phyloP scores from a whole-genome alignment of 306 rosid species.

The Cicer yamashitae region DNA sequence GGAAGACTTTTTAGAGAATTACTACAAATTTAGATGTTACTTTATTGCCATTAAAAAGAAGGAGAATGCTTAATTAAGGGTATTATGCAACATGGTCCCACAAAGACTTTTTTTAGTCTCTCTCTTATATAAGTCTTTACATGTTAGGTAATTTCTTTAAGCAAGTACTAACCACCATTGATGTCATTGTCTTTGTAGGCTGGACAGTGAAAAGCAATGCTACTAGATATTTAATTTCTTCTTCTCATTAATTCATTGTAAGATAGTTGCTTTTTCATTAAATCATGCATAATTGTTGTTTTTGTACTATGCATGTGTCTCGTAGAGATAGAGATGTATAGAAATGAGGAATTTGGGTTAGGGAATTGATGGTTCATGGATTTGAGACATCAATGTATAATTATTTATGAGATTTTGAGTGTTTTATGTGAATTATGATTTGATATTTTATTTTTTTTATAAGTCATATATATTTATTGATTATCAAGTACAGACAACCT shows the following conservation, averaged over 20 bases:
- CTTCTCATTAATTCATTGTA: slow-evolving; percentile 7
- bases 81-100: slow-evolving; percentile 35
- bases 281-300: background rate
- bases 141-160: slow-evolving; percentile 11
- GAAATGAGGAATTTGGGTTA: no score
- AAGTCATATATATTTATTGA: no score
- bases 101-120: slow-evolving; percentile 40
- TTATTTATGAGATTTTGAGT: no score
- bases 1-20: background rate
- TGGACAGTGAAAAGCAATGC: slow-evolving; percentile 1
- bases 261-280: slow-evolving; percentile 12
- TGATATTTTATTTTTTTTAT: no score
- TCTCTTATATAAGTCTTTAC: slow-evolving; percentile 19
- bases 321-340: background rate
- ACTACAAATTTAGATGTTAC: slow-evolving; percentile 13
- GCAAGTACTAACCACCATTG: slow-evolving; percentile 37
- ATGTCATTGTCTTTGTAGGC: slow-evolving; percentile 21
- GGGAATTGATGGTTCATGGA: no score
- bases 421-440: no score
- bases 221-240: slow-evolving; percentile 9
- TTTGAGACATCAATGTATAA: no score
- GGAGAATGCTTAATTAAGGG: slow-evolving; percentile 1
- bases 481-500: no score
- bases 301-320: background rate
- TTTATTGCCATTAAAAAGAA: background rate